Evolutionary conservation across 83 land plant genomes (phyloP).

Genomic region (Picea abies): DNA sequence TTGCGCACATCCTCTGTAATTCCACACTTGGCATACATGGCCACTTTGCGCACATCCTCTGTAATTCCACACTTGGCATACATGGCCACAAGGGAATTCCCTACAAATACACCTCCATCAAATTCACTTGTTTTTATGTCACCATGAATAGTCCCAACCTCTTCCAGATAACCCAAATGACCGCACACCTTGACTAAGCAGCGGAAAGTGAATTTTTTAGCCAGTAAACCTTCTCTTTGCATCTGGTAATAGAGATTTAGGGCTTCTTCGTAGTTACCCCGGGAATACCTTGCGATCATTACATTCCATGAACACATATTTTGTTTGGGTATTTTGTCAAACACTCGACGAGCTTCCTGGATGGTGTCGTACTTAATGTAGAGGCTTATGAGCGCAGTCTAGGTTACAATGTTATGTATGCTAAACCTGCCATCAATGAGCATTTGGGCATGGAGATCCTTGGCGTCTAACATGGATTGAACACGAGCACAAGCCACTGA

Average conservation of each 20-base stretch:
- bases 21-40: conserved; percentile 2
- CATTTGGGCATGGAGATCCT: no score
- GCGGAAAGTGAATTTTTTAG: conserved; percentile 44
- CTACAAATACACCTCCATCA: background rate
- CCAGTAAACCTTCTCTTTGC: conserved; percentile 14
- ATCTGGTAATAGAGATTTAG: background rate
- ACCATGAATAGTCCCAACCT: background rate
- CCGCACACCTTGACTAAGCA: conserved; percentile 60
- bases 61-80: background rate
- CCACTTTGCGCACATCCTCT: background rate
- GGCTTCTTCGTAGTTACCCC: background rate
- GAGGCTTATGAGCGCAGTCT: background rate
- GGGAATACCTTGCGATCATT: background rate
- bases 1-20: background rate
- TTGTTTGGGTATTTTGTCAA: background rate
- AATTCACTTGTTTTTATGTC: conserved; percentile 19
- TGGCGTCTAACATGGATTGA: no score
- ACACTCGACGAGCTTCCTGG: background rate
- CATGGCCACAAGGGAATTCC: background rate
- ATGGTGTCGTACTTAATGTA: background rate
- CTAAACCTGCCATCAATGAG: background rate
- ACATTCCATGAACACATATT: background rate
- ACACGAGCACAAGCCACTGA: no score
- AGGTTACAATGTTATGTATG: background rate
- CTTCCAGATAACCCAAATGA: conserved; percentile 22